Base-by-base conservation (phyloP, 305 asterid genomes). In the Ilex paraguariensis region DNA sequence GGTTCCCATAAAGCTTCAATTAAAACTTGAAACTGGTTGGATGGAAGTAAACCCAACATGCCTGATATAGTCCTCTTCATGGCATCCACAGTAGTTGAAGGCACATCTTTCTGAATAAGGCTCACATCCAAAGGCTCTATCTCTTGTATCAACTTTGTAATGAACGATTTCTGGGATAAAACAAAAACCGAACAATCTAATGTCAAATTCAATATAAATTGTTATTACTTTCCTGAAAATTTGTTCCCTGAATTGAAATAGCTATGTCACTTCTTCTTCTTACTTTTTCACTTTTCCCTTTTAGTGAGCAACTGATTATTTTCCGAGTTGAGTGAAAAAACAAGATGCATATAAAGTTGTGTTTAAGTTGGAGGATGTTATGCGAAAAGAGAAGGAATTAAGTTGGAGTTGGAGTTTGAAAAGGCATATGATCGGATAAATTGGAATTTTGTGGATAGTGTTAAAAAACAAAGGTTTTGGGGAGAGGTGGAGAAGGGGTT, bases 51-150 rank as follows among this genome's bases (percentile, higher is more conserved):
- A 31, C 98, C 98, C 78, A 92, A 57, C 93, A 92, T 87, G 66
- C 95, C 86, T 3, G 98, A 89, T 65, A 92, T 85, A 11, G 98
- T 92, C 77, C 98, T 81, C 75, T 92, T 92, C 91, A 92, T 89
- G 64, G 97, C 97, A 76, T 92, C 97, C 64, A 92, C 71, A 58
- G 97, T 89, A 7, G 87, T 84, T 16, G 67, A 86, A 0, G 95
- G 85, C 59, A 89, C 97, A 77, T 89, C 97, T 76, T 87, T 92
- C 76, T 89, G 98, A 59, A 91, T 79, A 63, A 91, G 68, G 77
- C 90, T 86, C 70, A 88, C 91, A 64, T 91, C 96, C 83, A 91
- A 68, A 31, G 98, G 98, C 85, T 91, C 96, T 65, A 91, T 82
- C 69, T 91, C 98, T 63, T 78, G 85, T 67, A 91, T 69, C 79